A percentile compares a stretch with the other conserved stretches of the same genome.
phyloP scores from a whole-genome alignment of 805 yeast genomes.

The Saccharomycopsis schoenii region DNA sequence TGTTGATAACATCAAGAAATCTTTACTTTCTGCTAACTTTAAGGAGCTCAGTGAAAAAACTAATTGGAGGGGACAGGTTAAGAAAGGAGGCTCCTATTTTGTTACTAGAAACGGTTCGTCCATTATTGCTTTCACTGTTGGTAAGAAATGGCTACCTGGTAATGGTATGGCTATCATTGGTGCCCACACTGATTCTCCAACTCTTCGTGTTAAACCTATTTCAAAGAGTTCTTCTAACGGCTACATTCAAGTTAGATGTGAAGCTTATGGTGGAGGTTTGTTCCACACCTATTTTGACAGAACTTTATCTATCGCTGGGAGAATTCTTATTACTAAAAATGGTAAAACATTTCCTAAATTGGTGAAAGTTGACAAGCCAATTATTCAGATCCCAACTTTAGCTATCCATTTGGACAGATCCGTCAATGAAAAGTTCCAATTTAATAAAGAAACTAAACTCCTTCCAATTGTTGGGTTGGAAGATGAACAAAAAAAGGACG shows the following conservation, averaged over 20 bases:
- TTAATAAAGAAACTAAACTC: constrained; percentile 80
- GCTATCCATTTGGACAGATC: constrained; percentile 86
- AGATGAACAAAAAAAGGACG: constrained; percentile 22
- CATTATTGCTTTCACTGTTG: constrained; percentile 77
- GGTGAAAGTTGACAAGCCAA: constrained; percentile 72
- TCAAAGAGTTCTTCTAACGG: constrained; percentile 65
- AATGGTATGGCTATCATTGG: constrained; percentile 84
- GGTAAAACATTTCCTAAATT: constrained; percentile 53
- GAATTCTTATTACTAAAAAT: constrained; percentile 54
- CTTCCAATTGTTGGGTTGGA: constrained; percentile 74
- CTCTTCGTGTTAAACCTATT: constrained; percentile 78
- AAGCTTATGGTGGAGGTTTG: constrained; percentile 90
- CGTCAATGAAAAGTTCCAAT: constrained; percentile 69
- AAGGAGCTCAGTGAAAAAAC: constrained; percentile 61
- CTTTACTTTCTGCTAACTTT: constrained; percentile 56
- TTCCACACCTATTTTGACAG: constrained; percentile 98
- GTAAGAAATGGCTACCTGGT: constrained; percentile 61
- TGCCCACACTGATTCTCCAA: constrained; percentile 94
- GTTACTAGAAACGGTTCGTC: constrained; percentile 89
- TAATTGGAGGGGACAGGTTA: constrained; percentile 51
- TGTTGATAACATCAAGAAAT: constrained; percentile 53
- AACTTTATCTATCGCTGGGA: constrained; percentile 83
- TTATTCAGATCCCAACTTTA: constrained; percentile 84
- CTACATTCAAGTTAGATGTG: constrained; percentile 84
- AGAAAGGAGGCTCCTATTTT: constrained; percentile 57